Conservation (phyloP, 1,139 yeast species). For the Suhomyces bribrorum region DNA sequence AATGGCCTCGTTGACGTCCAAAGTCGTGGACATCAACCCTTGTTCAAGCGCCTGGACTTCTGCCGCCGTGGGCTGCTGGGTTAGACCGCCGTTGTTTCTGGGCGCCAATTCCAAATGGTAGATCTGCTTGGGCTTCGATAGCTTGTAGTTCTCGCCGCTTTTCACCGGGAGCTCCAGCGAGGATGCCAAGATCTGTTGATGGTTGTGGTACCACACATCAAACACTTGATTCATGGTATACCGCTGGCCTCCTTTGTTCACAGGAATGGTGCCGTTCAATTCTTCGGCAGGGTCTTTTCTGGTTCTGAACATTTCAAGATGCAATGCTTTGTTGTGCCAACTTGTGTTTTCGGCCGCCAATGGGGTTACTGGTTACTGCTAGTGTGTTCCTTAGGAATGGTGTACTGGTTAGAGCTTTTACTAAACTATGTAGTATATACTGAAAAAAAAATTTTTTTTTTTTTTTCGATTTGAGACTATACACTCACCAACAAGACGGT, state of each 20-base stretch:
- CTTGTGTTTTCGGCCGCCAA: too few species aligned
- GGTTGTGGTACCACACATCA: slow-evolving; percentile 52
- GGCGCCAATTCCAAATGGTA: slow-evolving; percentile 37
- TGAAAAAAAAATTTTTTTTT: slow-evolving; percentile 3
- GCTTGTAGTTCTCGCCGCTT: slow-evolving; percentile 33
- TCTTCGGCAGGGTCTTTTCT: slow-evolving; percentile 11
- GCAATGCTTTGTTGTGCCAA: too few species aligned
- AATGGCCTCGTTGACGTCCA: neutral
- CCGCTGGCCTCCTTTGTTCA: slow-evolving; percentile 38
- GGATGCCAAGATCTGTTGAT: slow-evolving; percentile 32
- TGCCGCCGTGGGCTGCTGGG: neutral
- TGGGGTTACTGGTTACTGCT: neutral
- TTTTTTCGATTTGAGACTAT: neutral
- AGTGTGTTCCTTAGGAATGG: neutral
- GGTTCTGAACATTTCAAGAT: slow-evolving; percentile 8
- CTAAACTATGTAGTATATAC: neutral
- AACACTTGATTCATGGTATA: slow-evolving; percentile 58
- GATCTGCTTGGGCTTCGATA: slow-evolving; percentile 33
- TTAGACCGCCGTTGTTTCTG: too few species aligned
- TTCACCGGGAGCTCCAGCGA: slow-evolving; percentile 27
- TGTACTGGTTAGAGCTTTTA: too few species aligned
- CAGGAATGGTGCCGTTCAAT: slow-evolving; percentile 29
- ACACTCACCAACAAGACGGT: too few species aligned
- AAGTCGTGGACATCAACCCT: slow-evolving; percentile 3
- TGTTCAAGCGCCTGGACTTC: neutral